Conservation (phyloP, 2,329 filamentous ascomycete species). For the Tolypocladium tundrense region DNA sequence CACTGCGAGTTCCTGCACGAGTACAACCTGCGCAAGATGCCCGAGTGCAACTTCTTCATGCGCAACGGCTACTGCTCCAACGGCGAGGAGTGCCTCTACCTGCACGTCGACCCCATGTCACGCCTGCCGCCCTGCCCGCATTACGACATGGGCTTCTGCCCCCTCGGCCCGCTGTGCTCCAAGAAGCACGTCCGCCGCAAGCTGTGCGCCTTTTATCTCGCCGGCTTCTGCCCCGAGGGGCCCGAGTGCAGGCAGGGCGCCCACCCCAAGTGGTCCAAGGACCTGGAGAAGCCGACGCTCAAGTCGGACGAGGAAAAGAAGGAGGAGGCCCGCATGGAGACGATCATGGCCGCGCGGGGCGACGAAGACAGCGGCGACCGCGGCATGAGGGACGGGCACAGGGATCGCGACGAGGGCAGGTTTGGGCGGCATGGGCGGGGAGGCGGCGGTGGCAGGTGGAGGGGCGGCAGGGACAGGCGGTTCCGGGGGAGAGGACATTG, state of each 20-base stretch:
- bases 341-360: constrained; percentile 4
- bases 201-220: constrained; percentile 77
- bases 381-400: constrained; percentile 21
- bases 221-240: constrained; percentile 87
- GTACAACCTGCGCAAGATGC: constrained; percentile 97
- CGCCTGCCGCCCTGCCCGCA: constrained; percentile 75
- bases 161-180: constrained; percentile 74
- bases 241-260: constrained; percentile 66
- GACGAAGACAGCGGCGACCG: constrained; percentile 27
- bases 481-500: constrained; percentile 25
- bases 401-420: constrained; percentile 20
- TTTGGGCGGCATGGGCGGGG: constrained; percentile 18
- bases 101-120: constrained; percentile 77
- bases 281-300: constrained; percentile 65
- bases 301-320: constrained; percentile 56
- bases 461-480: constrained; percentile 21
- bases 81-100: constrained; percentile 90
- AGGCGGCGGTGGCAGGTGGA: constrained; percentile 27
- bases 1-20: constrained; percentile 97
- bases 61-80: constrained; percentile 92
- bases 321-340: constrained; percentile 26
- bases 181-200: constrained; percentile 80
- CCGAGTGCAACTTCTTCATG: constrained; percentile 94
- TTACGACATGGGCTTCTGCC: constrained; percentile 92
- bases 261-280: constrained; percentile 72